A percentile compares a stretch with the other conserved stretches of the same genome.
Conservation (phyloP, 179 eudicot species). For the Patellifolia procumbens region DNA sequence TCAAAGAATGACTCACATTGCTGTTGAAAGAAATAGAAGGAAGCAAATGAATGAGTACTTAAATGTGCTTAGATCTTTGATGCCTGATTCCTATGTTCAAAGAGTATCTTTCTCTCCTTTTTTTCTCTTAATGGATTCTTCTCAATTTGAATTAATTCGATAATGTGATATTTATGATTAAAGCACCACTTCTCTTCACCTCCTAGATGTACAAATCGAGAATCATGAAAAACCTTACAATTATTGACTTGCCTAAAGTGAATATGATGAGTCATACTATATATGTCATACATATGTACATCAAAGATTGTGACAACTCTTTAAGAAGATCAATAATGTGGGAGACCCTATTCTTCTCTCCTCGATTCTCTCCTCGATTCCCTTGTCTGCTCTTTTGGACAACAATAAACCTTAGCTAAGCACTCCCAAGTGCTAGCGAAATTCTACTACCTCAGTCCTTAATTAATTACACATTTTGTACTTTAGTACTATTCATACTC, state of each 20-base stretch:
- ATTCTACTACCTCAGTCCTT: no score
- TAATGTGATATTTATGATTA: no score
- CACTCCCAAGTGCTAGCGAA: no score
- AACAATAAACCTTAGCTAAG: no score
- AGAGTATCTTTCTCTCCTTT: constrained; percentile 35
- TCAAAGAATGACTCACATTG: constrained; percentile 81
- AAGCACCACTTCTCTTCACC: background rate
- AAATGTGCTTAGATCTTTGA: constrained; percentile 41
- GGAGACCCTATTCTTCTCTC: no score
- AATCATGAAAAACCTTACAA: background rate
- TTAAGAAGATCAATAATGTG: no score
- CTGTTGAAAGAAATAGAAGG: constrained; percentile 63
- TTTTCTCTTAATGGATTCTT: background rate
- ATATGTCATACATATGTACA: background rate
- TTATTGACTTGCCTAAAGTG: background rate
- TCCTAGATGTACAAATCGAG: background rate
- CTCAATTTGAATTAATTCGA: no score
- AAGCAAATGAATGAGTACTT: constrained; percentile 75
- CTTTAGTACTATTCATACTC: no score
- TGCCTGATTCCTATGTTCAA: constrained; percentile 64
- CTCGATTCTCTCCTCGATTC: no score
- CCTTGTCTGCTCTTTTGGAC: no score
- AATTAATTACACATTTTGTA: no score
- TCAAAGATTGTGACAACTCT: no score
- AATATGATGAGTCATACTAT: background rate